Evolutionary conservation across 768 basidiomycete genomes (phyloP).

Genomic region (Clitopilus hobsonii): DNA sequence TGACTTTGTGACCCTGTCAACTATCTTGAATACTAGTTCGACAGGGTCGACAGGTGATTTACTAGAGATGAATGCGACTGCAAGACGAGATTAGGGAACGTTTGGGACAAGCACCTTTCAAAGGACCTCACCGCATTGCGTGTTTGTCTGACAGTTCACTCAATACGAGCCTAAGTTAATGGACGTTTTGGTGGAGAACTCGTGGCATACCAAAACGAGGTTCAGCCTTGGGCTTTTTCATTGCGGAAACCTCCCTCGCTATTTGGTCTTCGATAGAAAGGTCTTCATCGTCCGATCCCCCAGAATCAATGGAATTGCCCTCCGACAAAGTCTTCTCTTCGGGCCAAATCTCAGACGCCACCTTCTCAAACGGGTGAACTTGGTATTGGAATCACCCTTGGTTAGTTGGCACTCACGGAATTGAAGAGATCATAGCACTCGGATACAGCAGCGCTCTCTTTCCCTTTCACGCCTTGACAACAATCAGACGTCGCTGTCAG

Average conservation of each 20-base stretch:
- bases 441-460: conserved; percentile 71
- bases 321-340: conserved; percentile 16
- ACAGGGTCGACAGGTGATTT: conserved; percentile 76
- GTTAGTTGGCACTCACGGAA: conserved; percentile 39
- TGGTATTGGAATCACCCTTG: not conserved
- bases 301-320: conserved; percentile 25
- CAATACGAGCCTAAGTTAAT: not conserved
- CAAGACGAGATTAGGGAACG: not conserved
- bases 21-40: conserved; percentile 51
- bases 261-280: conserved; percentile 68
- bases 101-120: not conserved
- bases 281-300: conserved; percentile 27
- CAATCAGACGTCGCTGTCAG: not conserved
- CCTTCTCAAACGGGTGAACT: conserved; percentile 31
- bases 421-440: conserved; percentile 81
- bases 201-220: conserved; percentile 54
- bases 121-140: conserved; percentile 59
- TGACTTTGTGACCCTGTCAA: conserved; percentile 56
- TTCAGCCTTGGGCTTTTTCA: conserved; percentile 62
- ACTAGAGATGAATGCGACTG: conserved; percentile 80
- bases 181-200: not conserved
- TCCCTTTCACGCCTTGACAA: conserved; percentile 62
- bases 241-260: conserved; percentile 62
- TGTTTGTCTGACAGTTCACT: conserved; percentile 80
- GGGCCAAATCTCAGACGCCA: conserved; percentile 74